Percentiles rank a stretch among this genome's conserved stretches.
These are phyloP conservation scores for Baeospora myosura DNA, from an alignment of 1,284 basidiomycete genomes.

Conservation along the genomic window DNA sequence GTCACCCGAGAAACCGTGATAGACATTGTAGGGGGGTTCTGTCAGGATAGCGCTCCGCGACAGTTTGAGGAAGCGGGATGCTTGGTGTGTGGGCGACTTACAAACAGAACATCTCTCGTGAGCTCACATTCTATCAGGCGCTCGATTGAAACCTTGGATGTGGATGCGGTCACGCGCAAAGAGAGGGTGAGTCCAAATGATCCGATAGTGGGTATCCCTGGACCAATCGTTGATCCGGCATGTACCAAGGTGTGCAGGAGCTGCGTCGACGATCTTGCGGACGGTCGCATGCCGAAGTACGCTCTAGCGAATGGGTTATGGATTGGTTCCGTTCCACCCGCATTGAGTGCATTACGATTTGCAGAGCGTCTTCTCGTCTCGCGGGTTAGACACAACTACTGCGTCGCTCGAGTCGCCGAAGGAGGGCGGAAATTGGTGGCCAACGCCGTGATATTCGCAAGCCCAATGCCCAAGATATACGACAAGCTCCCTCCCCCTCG, in stretches of 20 bases:
- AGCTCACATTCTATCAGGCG: too few species aligned
- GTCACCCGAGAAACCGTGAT: too few species aligned
- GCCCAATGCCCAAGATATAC: not conserved
- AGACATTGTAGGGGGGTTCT: too few species aligned
- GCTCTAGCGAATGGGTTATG: constrained; percentile 1
- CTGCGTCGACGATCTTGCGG: not conserved
- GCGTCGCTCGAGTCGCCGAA: not conserved
- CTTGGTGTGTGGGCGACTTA: too few species aligned
- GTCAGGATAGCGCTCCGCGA: too few species aligned
- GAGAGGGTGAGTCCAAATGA: not conserved
- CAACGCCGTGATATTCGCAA: too few species aligned
- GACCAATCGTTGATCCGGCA: not conserved
- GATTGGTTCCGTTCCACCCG: not conserved
- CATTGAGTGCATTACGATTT: not conserved
- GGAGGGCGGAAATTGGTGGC: not conserved
- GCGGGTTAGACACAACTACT: not conserved
- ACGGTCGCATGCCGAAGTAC: not conserved
- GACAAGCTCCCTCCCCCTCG: not conserved
- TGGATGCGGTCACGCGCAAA: not conserved
- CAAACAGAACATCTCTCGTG: too few species aligned
- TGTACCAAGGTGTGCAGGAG: not conserved
- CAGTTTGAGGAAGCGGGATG: too few species aligned
- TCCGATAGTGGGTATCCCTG: not conserved
- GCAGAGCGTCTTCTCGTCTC: not conserved
- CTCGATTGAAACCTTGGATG: not conserved